Evolutionary conservation across 2,329 filamentous ascomycete species (phyloP).

Genomic region (Ophiocordyceps robertsii): DNA sequence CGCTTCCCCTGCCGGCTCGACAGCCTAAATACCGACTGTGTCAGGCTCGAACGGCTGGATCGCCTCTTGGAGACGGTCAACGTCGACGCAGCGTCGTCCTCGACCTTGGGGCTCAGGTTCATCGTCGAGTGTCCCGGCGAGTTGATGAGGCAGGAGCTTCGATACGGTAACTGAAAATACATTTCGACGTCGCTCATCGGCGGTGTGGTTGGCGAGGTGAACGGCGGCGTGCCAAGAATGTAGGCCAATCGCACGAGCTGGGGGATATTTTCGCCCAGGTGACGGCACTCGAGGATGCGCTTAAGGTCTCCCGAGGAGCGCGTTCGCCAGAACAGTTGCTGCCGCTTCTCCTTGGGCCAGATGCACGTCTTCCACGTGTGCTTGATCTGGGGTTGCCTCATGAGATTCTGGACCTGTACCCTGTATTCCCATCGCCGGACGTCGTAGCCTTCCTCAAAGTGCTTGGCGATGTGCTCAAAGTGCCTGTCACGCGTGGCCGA

Average conservation of each 20-base stretch:
- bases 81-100: slow-evolving; percentile 14
- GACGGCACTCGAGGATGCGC: slow-evolving; percentile 30
- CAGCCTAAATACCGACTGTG: slow-evolving; percentile 17
- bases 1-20: slow-evolving; percentile 21
- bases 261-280: slow-evolving; percentile 25
- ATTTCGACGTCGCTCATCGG: slow-evolving; percentile 24
- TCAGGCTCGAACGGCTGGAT: slow-evolving; percentile 13
- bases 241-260: slow-evolving; percentile 29
- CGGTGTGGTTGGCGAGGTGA: slow-evolving; percentile 20
- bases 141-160: slow-evolving; percentile 21
- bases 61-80: slow-evolving; percentile 14
- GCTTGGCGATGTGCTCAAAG: slow-evolving; percentile 33
- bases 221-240: slow-evolving; percentile 27
- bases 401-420: slow-evolving; percentile 28
- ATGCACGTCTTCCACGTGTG: slow-evolving; percentile 30
- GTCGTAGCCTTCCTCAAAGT: slow-evolving; percentile 28
- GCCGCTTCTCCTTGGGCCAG: slow-evolving; percentile 29
- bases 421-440: slow-evolving; percentile 30
- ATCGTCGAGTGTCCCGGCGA: slow-evolving; percentile 14
- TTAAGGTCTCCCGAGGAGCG: slow-evolving; percentile 28
- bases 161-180: slow-evolving; percentile 23
- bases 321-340: slow-evolving; percentile 24
- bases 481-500: slow-evolving; percentile 25
- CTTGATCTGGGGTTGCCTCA: slow-evolving; percentile 29
- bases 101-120: slow-evolving; percentile 10